Conservation (phyloP, 345 rosid species). For the Reutealis trisperma region DNA sequence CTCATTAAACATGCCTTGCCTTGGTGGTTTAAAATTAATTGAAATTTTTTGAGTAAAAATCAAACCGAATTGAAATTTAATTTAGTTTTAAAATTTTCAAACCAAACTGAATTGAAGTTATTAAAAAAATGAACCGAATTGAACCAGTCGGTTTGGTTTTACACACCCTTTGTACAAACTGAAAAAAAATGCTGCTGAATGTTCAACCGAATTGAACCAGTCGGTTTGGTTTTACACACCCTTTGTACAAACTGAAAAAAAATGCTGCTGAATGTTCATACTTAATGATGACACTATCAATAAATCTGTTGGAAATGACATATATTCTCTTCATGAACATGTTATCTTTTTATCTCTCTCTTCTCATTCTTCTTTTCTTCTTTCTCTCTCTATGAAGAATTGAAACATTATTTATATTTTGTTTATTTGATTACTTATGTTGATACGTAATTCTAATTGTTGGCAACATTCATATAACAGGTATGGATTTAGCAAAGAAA, state of each 20-base stretch:
- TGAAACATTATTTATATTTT: not conserved
- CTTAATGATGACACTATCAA: not conserved
- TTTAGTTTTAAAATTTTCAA: too few relatives aligned
- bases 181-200: too few relatives aligned
- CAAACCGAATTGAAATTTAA: too few relatives aligned
- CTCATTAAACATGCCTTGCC: too few relatives aligned
- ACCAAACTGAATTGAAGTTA: too few relatives aligned
- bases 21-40: too few relatives aligned
- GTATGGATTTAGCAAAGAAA: conserved; percentile 89
- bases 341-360: not conserved
- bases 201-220: too few relatives aligned
- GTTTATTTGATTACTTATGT: conserved; percentile 19
- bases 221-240: too few relatives aligned
- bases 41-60: too few relatives aligned
- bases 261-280: not conserved
- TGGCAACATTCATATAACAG: conserved; percentile 43
- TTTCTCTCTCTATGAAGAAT: not conserved
- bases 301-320: not conserved
- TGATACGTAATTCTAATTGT: conserved; percentile 8
- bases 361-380: not conserved
- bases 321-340: not conserved
- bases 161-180: too few relatives aligned
- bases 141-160: too few relatives aligned
- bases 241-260: not conserved
- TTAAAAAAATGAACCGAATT: too few relatives aligned